A percentile compares a stretch with the other conserved stretches of the same genome.
Evolutionary conservation across 768 basidiomycete species (phyloP).

Genomic region (Boletus reticulatus): DNA sequence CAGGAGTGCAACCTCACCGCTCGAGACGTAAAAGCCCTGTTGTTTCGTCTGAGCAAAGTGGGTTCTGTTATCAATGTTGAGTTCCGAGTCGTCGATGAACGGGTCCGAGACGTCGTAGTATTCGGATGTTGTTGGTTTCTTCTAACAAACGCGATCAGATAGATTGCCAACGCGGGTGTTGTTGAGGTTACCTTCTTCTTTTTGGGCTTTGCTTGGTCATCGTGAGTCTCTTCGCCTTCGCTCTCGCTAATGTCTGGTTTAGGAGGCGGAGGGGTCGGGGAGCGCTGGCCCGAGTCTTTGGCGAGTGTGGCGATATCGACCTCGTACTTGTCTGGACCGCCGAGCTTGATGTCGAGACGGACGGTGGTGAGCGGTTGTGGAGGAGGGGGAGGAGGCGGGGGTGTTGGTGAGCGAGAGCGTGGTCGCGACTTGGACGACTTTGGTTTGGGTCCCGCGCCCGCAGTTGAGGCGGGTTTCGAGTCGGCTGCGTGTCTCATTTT

Average conservation of each 20-base stretch:
- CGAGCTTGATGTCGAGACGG: slow-evolving; percentile 65
- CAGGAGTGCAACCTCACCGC: slow-evolving; percentile 82
- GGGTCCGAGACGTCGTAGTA: slow-evolving; percentile 92
- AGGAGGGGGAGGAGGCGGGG: slow-evolving; percentile 38
- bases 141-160: slow-evolving; percentile 26
- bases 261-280: slow-evolving; percentile 50
- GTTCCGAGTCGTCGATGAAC: slow-evolving; percentile 97
- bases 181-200: slow-evolving; percentile 37
- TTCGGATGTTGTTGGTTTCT: slow-evolving; percentile 57
- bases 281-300: slow-evolving; percentile 64
- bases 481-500: slow-evolving; percentile 20
- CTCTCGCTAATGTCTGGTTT: slow-evolving; percentile 56
- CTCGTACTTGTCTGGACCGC: slow-evolving; percentile 73
- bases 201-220: slow-evolving; percentile 32
- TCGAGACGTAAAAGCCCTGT: slow-evolving; percentile 89
- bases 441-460: slow-evolving; percentile 44
- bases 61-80: slow-evolving; percentile 86
- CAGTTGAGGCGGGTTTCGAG: slow-evolving; percentile 30
- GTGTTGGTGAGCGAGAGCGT: slow-evolving; percentile 55
- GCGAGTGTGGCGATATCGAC: slow-evolving; percentile 61
- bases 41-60: slow-evolving; percentile 91
- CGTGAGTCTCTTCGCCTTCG: slow-evolving; percentile 46
- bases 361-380: slow-evolving; percentile 59
- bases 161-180: background rate
- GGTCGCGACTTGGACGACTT: slow-evolving; percentile 47